phyloP scores from a whole-genome alignment of 768 basidiomycete genomes.

The Mrakia gelida region DNA sequence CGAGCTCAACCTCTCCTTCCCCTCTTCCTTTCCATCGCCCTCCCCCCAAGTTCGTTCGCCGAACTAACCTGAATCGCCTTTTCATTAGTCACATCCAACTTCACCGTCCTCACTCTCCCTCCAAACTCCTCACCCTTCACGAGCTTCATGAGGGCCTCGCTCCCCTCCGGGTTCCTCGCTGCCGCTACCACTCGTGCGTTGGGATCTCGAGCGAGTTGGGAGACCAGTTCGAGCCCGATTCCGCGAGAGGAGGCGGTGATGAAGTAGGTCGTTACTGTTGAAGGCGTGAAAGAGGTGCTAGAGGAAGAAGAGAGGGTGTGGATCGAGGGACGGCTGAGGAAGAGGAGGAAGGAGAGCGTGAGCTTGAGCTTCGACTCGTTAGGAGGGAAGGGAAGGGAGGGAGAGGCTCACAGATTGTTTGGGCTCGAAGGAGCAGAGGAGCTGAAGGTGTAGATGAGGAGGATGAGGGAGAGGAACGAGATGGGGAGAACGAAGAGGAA shows the following conservation, averaged over 20 bases:
- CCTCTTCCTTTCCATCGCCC: not conserved
- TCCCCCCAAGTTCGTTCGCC: not conserved
- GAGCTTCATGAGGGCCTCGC: not conserved
- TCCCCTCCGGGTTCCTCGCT: not conserved
- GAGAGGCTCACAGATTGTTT: not conserved
- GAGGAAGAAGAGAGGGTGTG: not conserved
- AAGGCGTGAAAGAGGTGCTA: not conserved
- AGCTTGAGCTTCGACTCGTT: not conserved
- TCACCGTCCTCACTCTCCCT: not conserved
- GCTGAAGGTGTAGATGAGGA: not conserved
- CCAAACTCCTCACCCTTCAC: not conserved
- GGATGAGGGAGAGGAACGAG: not conserved
- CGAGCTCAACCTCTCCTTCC: not conserved
- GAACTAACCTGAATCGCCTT: not conserved
- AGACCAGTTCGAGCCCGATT: not conserved
- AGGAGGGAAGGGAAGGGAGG: not conserved
- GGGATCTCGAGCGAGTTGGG: not conserved
- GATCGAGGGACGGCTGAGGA: slow-evolving; percentile 1
- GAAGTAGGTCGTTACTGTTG: not conserved
- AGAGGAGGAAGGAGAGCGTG: not conserved
- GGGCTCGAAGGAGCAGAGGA: not conserved
- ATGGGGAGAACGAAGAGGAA: not conserved
- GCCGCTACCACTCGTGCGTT: not conserved
- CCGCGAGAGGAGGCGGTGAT: not conserved
- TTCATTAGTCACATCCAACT: not conserved